These are phyloP conservation scores for Thraustochytrium sp. DNA, from an alignment of 352 stramenopile species.

Conservation along the genomic window DNA sequence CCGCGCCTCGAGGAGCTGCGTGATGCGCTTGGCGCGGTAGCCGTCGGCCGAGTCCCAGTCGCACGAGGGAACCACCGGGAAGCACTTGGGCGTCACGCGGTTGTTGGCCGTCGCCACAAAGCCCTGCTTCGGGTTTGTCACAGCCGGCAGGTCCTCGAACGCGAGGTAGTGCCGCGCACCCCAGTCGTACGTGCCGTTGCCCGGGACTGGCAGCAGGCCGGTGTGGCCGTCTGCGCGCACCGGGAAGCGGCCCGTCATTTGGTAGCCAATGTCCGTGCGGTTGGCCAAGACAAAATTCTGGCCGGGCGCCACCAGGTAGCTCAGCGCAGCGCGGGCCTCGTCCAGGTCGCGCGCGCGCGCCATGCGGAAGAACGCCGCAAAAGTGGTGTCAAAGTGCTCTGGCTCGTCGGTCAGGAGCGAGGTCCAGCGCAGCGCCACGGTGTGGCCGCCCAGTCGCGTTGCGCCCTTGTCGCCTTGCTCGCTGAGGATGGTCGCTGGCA, in stretches of 20 bases:
- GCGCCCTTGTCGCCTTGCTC: not conserved
- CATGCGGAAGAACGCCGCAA: conserved; percentile 34
- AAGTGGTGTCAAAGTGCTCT: conserved; percentile 44
- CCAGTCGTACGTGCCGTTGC: conserved; percentile 28
- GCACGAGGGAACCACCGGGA: not conserved
- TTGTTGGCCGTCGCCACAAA: conserved; percentile 50
- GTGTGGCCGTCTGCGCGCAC: conserved; percentile 10
- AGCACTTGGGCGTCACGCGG: conserved; percentile 11
- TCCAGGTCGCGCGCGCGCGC: not conserved
- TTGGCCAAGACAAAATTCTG: conserved; percentile 48
- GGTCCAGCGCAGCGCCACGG: conserved; percentile 38
- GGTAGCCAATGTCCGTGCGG: conserved; percentile 42
- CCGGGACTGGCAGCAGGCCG: conserved; percentile 39
- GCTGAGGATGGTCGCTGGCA: not conserved
- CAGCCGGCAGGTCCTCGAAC: conserved; percentile 42
- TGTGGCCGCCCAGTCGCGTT: not conserved
- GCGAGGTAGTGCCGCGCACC: conserved; percentile 16
- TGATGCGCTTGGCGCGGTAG: conserved; percentile 45
- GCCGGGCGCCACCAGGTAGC: conserved; percentile 4
- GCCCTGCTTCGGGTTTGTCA: conserved; percentile 38
- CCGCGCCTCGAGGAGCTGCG: not conserved
- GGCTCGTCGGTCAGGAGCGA: conserved; percentile 34
- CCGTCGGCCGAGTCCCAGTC: conserved; percentile 43
- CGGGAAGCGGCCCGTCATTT: conserved; percentile 44
- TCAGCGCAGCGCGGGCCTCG: conserved; percentile 20